phyloP scores from a whole-genome alignment of 2,329 filamentous ascomycete species.

The Cladosporium sphaerospermum region DNA sequence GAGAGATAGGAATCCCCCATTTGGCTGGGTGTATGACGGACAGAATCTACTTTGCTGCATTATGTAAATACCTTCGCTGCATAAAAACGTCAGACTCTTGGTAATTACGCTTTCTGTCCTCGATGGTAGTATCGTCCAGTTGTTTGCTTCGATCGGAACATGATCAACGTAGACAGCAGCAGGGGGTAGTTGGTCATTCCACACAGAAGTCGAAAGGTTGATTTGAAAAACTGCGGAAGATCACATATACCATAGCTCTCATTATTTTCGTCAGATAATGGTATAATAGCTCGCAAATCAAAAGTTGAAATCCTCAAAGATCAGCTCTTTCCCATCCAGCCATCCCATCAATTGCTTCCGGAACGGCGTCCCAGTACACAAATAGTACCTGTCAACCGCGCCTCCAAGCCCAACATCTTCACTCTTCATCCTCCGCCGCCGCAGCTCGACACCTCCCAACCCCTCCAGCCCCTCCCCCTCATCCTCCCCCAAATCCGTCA shows the following conservation, averaged over 20 bases:
- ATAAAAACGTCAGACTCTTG: background rate
- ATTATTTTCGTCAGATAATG: background rate
- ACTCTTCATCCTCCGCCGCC: slow-evolving; percentile 42
- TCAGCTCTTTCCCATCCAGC: slow-evolving; percentile 40
- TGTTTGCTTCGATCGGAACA: background rate
- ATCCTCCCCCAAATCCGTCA: slow-evolving; percentile 43
- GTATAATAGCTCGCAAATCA: slow-evolving; percentile 20
- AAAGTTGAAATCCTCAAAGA: slow-evolving; percentile 49
- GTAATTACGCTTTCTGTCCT: background rate
- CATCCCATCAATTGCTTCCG: slow-evolving; percentile 44
- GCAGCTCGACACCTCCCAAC: slow-evolving; percentile 28
- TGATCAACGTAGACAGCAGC: background rate
- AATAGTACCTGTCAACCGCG: slow-evolving; percentile 47
- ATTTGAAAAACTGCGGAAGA: background rate
- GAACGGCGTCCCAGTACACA: slow-evolving; percentile 51
- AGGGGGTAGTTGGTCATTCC: background rate
- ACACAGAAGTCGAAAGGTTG: background rate
- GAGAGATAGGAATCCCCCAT: no score
- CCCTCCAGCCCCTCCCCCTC: slow-evolving; percentile 36
- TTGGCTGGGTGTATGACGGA: background rate
- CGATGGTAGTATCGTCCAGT: background rate
- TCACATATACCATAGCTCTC: background rate
- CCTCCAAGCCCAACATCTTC: slow-evolving; percentile 38
- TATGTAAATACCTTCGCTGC: background rate
- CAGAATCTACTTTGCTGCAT: background rate